These are phyloP conservation scores for Sedum album DNA, from an alignment of 164 flowering plant species.

Conservation along the genomic window DNA sequence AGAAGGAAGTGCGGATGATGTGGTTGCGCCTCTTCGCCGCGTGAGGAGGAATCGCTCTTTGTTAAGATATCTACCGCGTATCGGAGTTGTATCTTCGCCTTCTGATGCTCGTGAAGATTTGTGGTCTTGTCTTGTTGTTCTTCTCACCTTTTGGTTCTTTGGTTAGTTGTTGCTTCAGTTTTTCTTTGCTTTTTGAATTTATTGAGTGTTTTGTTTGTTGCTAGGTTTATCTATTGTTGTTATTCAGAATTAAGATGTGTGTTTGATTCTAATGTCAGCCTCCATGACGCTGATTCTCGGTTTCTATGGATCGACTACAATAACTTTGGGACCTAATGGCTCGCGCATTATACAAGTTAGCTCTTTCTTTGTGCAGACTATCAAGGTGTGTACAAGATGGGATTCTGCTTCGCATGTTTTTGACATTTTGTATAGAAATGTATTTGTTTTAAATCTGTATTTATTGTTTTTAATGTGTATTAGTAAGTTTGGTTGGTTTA, in stretches of 20 bases:
- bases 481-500: constrained; percentile 7
- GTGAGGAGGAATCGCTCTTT: too few relatives aligned
- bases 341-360: constrained; percentile 40
- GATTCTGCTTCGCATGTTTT: too few relatives aligned
- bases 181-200: not conserved
- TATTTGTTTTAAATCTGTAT: not conserved
- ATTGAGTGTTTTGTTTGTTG: not conserved
- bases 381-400: constrained; percentile 39
- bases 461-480: not conserved
- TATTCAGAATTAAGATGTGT: too few relatives aligned
- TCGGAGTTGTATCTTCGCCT: not conserved
- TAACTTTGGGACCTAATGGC: constrained; percentile 43
- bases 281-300: constrained; percentile 47
- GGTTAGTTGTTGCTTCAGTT: not conserved
- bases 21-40: too few relatives aligned
- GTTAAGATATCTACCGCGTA: too few relatives aligned
- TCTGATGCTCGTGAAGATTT: constrained; percentile 22
- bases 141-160: constrained; percentile 42
- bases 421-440: not conserved
- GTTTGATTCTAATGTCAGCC: constrained; percentile 21
- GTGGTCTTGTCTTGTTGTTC: constrained; percentile 35
- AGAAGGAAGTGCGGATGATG: too few relatives aligned
- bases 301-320: constrained; percentile 33
- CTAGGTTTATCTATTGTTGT: not conserved
- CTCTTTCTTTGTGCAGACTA: constrained; percentile 41